Conservation (phyloP, 306 rosid species). For the Castanea mollissima region DNA sequence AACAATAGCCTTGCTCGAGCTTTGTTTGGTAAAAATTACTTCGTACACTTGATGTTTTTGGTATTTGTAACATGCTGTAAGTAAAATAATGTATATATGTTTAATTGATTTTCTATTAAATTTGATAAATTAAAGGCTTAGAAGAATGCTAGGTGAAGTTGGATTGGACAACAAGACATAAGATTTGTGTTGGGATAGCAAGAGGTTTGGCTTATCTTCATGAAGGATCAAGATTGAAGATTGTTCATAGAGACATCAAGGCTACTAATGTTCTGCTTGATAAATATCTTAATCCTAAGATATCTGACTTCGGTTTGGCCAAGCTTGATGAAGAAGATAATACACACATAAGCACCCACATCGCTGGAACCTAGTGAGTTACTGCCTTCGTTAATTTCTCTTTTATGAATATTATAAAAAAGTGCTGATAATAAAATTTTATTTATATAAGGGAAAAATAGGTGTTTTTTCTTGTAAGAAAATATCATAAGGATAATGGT, state of each 20-base stretch:
- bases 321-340: conserved; percentile 42
- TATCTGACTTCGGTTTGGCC: conserved; percentile 44
- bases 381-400: neutral
- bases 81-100: neutral
- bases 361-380: conserved; percentile 39
- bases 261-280: conserved; percentile 42
- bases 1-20: conserved; percentile 32
- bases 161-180: conserved; percentile 35
- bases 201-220: conserved; percentile 37
- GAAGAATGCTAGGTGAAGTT: conserved; percentile 9
- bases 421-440: neutral
- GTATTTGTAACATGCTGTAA: neutral
- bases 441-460: too few species aligned
- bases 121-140: neutral
- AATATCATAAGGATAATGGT: too few species aligned
- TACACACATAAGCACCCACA: conserved; percentile 38
- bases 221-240: conserved; percentile 37
- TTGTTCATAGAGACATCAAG: conserved; percentile 51
- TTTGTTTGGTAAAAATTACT: conserved; percentile 30
- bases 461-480: too few species aligned
- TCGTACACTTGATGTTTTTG: neutral
- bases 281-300: conserved; percentile 33
- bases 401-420: neutral
- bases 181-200: conserved; percentile 30
- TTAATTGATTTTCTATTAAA: neutral